These are phyloP conservation scores for Thymus mandschuricus DNA, from an alignment of 257 asterid species.

Conservation along the genomic window DNA sequence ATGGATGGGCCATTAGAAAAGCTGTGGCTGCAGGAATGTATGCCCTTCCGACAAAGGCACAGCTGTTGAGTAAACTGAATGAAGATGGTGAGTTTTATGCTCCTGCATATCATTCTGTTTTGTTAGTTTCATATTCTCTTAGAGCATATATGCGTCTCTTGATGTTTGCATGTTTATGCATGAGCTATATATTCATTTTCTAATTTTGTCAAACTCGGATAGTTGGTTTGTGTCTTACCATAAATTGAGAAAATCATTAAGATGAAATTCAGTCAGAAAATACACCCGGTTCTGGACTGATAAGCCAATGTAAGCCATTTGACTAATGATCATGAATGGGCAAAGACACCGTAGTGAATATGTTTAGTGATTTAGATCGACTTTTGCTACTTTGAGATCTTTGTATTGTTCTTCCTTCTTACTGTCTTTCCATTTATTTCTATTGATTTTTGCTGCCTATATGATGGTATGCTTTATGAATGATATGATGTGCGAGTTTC, in stretches of 20 bases:
- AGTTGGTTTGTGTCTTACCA: background rate
- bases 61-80: slow-evolving; percentile 74
- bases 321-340: background rate
- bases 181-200: background rate
- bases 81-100: slow-evolving; percentile 76
- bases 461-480: background rate
- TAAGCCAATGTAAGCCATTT: background rate
- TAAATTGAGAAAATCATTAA: background rate
- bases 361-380: background rate
- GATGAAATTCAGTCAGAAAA: background rate
- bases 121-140: slow-evolving; percentile 2
- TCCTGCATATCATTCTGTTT: slow-evolving; percentile 15
- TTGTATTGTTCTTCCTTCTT: background rate
- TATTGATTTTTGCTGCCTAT: background rate
- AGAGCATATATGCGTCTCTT: background rate
- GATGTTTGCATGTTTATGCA: background rate
- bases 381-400: background rate
- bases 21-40: slow-evolving; percentile 95
- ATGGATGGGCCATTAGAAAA: slow-evolving; percentile 91
- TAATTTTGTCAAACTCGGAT: background rate
- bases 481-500: background rate
- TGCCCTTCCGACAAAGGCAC: slow-evolving; percentile 86
- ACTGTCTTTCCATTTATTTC: background rate
- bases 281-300: background rate
- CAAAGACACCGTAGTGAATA: background rate